Conservation (phyloP, 2,329 filamentous ascomycete species). For the Huntiella decipiens region DNA sequence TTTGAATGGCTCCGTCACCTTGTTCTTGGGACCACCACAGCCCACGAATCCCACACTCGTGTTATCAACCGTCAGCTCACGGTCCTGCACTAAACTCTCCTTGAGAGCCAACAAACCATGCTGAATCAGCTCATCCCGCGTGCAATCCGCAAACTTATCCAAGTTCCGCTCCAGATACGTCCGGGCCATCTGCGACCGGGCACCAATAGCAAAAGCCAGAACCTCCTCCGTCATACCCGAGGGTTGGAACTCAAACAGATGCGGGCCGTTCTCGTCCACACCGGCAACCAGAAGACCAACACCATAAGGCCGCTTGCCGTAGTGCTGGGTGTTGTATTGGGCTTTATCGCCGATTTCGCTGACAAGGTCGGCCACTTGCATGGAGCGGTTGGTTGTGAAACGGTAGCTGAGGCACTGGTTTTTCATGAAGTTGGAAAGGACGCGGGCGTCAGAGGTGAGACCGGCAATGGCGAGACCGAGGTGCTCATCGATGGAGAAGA, state of each 20-base stretch:
- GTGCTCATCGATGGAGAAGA: conserved; percentile 91
- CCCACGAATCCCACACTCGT: conserved; percentile 81
- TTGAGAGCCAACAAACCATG: conserved; percentile 84
- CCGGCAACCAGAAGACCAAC: conserved; percentile 77
- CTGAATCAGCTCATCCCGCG: conserved; percentile 68
- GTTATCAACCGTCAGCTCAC: conserved; percentile 93
- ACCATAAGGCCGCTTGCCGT: conserved; percentile 79
- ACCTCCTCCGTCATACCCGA: conserved; percentile 94
- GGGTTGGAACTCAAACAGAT: conserved; percentile 97
- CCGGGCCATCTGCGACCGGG: conserved; percentile 88
- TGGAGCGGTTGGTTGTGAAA: conserved; percentile 85
- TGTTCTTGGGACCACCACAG: conserved; percentile 31
- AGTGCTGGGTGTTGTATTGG: conserved; percentile 93
- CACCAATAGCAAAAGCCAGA: conserved; percentile 87
- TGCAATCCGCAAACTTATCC: conserved; percentile 58
- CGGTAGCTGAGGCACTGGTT: conserved; percentile 92
- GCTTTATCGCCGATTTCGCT: conserved; percentile 88
- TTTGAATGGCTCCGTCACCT: conserved; percentile 58
- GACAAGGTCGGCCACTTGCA: conserved; percentile 77
- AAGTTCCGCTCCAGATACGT: conserved; percentile 91
- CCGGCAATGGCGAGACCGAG: conserved; percentile 90
- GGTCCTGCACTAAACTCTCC: conserved; percentile 91
- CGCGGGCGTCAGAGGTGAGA: conserved; percentile 90
- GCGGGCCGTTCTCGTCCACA: conserved; percentile 81
- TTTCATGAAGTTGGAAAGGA: conserved; percentile 99